Conservation (phyloP, 306 rosid genomes). For the Medicago ruthenica region DNA sequence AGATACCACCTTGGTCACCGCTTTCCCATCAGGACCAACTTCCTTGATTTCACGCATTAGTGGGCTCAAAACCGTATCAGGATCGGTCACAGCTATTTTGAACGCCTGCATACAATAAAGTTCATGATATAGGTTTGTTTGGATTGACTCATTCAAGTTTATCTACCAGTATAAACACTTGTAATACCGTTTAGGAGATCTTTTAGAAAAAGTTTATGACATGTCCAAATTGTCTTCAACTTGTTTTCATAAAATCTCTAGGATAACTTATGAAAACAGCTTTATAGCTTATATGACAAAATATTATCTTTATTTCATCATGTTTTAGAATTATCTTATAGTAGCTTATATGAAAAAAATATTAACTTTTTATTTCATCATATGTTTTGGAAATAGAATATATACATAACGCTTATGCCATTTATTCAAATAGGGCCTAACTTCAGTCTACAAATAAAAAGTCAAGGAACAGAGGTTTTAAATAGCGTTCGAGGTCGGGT, state of each 20-base stretch:
- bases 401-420: too few species aligned
- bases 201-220: background rate
- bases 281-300: too few species aligned
- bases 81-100: constrained; percentile 81
- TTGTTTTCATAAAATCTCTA: background rate
- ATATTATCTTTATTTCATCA: too few species aligned
- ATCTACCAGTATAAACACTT: background rate
- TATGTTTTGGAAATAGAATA: background rate
- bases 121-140: background rate
- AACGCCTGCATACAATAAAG: constrained; percentile 76
- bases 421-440: background rate
- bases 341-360: background rate
- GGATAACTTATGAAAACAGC: too few species aligned
- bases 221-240: background rate
- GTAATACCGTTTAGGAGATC: background rate
- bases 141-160: background rate
- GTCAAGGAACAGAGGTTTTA: background rate
- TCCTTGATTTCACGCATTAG: constrained; percentile 90
- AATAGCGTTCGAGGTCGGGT: too few species aligned
- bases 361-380: background rate
- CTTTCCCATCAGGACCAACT: constrained; percentile 87
- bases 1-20: constrained; percentile 86
- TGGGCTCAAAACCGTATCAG: constrained; percentile 77
- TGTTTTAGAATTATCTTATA: too few species aligned
- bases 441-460: too few species aligned